A percentile compares a stretch with the other conserved stretches of the same genome.
phyloP scores from a whole-genome alignment of 352 stramenopile species.

The Phytophthora melonis region DNA sequence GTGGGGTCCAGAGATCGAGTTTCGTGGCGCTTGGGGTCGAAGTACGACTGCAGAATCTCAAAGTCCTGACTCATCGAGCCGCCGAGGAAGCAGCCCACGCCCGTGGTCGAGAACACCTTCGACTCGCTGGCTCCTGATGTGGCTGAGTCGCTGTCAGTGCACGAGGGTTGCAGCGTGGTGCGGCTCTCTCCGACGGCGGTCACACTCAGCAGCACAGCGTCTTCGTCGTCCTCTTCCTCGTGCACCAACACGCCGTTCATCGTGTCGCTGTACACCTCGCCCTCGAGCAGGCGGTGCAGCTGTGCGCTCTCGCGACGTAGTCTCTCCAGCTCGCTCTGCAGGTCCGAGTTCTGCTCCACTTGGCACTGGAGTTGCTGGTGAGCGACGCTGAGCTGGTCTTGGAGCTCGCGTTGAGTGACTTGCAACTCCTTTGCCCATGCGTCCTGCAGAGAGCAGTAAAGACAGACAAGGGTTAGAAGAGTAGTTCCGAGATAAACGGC shows the following conservation, averaged over 20 bases:
- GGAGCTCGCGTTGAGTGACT: constrained; percentile 79
- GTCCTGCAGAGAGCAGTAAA: constrained; percentile 47
- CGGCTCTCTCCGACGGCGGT: constrained; percentile 46
- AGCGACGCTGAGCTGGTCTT: constrained; percentile 70
- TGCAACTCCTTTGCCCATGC: constrained; percentile 87
- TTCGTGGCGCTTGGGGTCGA: constrained; percentile 50
- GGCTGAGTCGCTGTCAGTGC: constrained; percentile 8
- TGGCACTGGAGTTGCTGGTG: constrained; percentile 78
- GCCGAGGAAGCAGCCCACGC: constrained; percentile 52
- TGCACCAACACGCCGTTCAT: constrained; percentile 73
- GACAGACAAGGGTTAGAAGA: background rate
- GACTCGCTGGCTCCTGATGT: constrained; percentile 6
- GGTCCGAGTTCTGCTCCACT: constrained; percentile 76
- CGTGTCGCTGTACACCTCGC: constrained; percentile 81
- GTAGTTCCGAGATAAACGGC: background rate
- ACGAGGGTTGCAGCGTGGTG: constrained; percentile 22
- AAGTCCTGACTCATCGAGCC: constrained; percentile 77
- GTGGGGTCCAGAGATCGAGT: constrained; percentile 1
- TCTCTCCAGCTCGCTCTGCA: constrained; percentile 71
- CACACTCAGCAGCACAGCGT: constrained; percentile 80
- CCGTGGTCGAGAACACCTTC: constrained; percentile 46
- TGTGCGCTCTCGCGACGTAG: constrained; percentile 73
- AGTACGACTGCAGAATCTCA: constrained; percentile 84
- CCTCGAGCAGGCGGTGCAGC: constrained; percentile 65
- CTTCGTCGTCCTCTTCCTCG: constrained; percentile 79